phyloP scores from a whole-genome alignment of 345 rosid species.

The Excoecaria agallocha region DNA sequence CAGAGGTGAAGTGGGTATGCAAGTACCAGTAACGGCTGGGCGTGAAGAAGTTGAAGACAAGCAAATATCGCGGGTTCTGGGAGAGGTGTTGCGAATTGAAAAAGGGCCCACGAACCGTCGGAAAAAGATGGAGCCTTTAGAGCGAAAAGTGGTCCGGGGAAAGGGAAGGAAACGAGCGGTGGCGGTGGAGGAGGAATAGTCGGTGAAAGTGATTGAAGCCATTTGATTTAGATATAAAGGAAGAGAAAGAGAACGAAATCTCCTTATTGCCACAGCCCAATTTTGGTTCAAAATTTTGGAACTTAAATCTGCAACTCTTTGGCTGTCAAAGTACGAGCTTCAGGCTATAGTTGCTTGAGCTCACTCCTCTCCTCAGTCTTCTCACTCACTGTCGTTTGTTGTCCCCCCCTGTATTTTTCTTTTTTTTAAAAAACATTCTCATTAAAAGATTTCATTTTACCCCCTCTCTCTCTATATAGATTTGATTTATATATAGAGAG shows the following conservation, averaged over 20 bases:
- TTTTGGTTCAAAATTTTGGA: not conserved
- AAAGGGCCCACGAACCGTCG: slow-evolving; percentile 33
- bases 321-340: not conserved
- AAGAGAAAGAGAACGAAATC: not conserved
- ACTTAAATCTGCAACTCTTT: no score
- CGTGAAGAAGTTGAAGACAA: slow-evolving; percentile 5
- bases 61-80: not conserved
- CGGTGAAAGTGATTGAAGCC: slow-evolving; percentile 41
- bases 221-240: not conserved
- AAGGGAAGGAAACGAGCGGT: slow-evolving; percentile 38
- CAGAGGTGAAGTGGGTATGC: not conserved
- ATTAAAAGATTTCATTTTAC: no score
- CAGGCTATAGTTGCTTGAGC: not conserved
- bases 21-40: not conserved
- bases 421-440: no score
- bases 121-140: slow-evolving; percentile 9
- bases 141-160: slow-evolving; percentile 19
- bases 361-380: no score
- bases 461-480: no score
- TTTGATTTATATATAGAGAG: no score
- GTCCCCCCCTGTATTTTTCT: no score
- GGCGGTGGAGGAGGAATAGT: slow-evolving; percentile 43
- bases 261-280: not conserved
- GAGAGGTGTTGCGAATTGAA: slow-evolving; percentile 3
- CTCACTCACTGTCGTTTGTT: no score